Percentiles rank a stretch among this genome's conserved stretches.
Evolutionary conservation across 2,329 filamentous ascomycete genomes (phyloP).

Genomic region (Talaromyces sp.): DNA sequence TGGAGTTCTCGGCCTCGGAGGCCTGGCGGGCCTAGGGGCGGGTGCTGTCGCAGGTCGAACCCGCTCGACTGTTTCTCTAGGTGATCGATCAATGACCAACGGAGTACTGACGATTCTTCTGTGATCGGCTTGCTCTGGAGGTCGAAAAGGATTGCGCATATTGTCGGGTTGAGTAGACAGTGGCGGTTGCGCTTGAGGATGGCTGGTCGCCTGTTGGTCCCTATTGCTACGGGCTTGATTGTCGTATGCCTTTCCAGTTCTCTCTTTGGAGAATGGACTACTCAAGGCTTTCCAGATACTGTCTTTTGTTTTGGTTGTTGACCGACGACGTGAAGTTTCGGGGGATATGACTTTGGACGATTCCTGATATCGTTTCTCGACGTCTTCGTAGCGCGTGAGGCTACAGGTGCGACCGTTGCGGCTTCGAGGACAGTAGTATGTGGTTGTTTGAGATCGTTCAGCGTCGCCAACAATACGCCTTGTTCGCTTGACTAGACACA

Average conservation of each 20-base stretch:
- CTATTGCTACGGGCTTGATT: not conserved
- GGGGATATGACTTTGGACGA: not conserved
- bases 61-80: not conserved
- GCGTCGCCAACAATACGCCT: conserved; percentile 21
- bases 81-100: not conserved
- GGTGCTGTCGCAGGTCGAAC: conserved; percentile 2
- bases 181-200: not conserved
- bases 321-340: not conserved
- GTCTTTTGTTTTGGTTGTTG: conserved; percentile 2
- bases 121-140: not conserved
- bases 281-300: conserved; percentile 4
- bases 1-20: not conserved
- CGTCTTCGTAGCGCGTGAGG: conserved; percentile 18
- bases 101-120: not conserved
- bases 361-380: conserved; percentile 20
- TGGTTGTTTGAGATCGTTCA: conserved; percentile 23
- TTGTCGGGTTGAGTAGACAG: not conserved
- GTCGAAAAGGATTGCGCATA: not conserved
- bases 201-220: not conserved
- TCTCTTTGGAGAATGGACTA: not conserved
- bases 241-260: not conserved
- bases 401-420: conserved; percentile 18
- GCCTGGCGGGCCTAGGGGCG: not conserved
- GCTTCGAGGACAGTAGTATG: conserved; percentile 20
- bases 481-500: conserved; percentile 21